Percentiles rank a stretch among this genome's conserved stretches.
These are phyloP conservation scores for Amylocarpus encephaloides DNA, from an alignment of 2,329 filamentous ascomycete species.

Conservation along the genomic window DNA sequence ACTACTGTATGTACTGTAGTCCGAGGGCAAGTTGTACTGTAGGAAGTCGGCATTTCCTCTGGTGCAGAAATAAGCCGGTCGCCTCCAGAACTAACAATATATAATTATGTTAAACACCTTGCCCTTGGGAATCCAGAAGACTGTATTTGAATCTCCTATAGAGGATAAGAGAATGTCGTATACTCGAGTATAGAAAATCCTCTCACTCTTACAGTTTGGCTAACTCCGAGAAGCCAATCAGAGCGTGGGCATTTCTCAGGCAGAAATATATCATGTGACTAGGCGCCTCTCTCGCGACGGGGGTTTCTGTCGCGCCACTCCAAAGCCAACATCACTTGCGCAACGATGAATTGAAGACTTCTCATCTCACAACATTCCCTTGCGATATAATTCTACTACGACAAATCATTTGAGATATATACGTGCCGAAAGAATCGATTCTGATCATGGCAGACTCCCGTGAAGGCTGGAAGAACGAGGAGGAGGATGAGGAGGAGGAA, in stretches of 20 bases:
- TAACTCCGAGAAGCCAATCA: no score
- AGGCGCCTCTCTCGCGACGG: background rate
- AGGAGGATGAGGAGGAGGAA: conserved; percentile 65
- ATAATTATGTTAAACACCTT: no score
- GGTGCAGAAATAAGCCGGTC: no score
- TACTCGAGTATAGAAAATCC: no score
- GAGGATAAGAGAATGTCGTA: background rate
- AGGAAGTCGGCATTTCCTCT: no score
- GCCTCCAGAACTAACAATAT: no score
- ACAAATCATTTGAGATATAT: background rate
- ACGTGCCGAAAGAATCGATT: background rate
- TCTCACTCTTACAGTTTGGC: no score
- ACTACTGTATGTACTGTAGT: no score
- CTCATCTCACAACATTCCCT: background rate
- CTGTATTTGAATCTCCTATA: background rate
- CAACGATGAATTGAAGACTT: background rate
- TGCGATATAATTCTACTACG: background rate
- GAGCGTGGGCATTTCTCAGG: background rate
- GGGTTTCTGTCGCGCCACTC: background rate
- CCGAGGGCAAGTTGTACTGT: no score
- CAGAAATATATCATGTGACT: conserved; percentile 5
- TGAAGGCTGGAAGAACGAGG: conserved; percentile 36
- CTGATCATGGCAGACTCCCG: conserved; percentile 18
- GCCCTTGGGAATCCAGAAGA: no score
- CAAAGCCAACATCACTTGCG: background rate